Evolutionary conservation across 2,329 filamentous ascomycete genomes (phyloP).

Genomic region (Penicillium occitanis): DNA sequence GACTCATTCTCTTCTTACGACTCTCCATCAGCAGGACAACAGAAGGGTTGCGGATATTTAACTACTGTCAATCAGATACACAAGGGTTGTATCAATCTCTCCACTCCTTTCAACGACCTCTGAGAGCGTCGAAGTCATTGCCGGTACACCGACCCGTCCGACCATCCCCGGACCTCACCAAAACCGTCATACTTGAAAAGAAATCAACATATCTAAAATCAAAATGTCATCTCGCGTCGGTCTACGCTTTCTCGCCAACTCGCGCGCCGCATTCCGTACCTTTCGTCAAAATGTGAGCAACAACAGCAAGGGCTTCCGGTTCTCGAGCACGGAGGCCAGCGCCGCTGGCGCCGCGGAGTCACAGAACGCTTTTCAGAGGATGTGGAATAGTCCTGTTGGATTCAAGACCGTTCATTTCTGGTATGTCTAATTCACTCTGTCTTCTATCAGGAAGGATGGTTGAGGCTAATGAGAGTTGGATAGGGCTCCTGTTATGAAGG

Average conservation of each 20-base stretch:
- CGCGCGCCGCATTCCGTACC: constrained; percentile 52
- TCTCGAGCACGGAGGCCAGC: constrained; percentile 65
- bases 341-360: constrained; percentile 41
- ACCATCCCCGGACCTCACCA: background rate
- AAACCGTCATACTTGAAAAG: background rate
- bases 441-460: background rate
- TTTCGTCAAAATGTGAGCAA: constrained; percentile 47
- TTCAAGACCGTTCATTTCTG: constrained; percentile 98
- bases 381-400: constrained; percentile 80
- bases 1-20: background rate
- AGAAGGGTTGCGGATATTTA: background rate
- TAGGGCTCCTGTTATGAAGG: constrained; percentile 93
- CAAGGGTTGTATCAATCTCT: background rate
- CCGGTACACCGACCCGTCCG: background rate
- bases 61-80: background rate
- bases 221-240: constrained; percentile 52
- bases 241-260: constrained; percentile 57
- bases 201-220: constrained; percentile 9
- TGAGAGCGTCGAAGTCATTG: background rate
- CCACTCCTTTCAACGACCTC: constrained; percentile 1
- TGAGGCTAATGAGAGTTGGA: background rate
- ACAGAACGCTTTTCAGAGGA: constrained; percentile 64
- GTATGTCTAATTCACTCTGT: constrained; percentile 47
- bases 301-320: constrained; percentile 57
- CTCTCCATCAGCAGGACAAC: background rate